Percentiles rank a stretch among this genome's conserved stretches.
Evolutionary conservation across 192 early-diverging fungal species (phyloP).

Genomic region (Backusella tarrabulga): DNA sequence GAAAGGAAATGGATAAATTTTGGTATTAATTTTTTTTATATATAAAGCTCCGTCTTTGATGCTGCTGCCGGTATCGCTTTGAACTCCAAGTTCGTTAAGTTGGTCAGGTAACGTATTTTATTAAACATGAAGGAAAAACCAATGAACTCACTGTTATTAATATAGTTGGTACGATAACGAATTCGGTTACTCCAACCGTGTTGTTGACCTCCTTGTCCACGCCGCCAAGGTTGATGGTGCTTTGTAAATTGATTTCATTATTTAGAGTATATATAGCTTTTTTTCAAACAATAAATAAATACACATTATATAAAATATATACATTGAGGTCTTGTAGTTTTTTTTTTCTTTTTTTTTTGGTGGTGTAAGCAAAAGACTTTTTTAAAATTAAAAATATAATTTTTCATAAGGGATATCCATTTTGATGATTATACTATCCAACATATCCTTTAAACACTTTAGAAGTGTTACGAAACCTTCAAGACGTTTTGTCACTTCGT

Average conservation of each 20-base stretch:
- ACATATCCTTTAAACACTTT: no score
- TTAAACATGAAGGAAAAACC: slow-evolving; percentile 1
- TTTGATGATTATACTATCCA: no score
- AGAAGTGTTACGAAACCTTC: no score
- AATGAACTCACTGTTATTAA: slow-evolving; percentile 31
- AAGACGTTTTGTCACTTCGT: no score
- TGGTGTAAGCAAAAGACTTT: no score
- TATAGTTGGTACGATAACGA: slow-evolving; percentile 91
- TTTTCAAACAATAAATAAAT: slow-evolving; percentile 1
- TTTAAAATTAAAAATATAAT: no score
- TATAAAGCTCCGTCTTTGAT: slow-evolving; percentile 87
- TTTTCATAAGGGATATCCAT: no score
- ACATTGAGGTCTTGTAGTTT: no score
- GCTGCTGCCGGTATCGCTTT: slow-evolving; percentile 94
- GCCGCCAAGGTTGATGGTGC: slow-evolving; percentile 48
- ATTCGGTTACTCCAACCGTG: slow-evolving; percentile 88
- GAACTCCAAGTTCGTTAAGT: slow-evolving; percentile 92
- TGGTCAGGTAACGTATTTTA: slow-evolving; percentile 60
- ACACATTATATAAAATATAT: not conserved
- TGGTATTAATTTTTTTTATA: slow-evolving; percentile 31
- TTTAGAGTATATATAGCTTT: not conserved
- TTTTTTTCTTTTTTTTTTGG: no score
- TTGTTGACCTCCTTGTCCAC: slow-evolving; percentile 82
- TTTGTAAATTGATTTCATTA: slow-evolving; percentile 16
- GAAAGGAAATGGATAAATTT: not conserved